Evolutionary conservation across 1,139 yeast genomes (phyloP).

Genomic region (Yamadazyma atlantica): DNA sequence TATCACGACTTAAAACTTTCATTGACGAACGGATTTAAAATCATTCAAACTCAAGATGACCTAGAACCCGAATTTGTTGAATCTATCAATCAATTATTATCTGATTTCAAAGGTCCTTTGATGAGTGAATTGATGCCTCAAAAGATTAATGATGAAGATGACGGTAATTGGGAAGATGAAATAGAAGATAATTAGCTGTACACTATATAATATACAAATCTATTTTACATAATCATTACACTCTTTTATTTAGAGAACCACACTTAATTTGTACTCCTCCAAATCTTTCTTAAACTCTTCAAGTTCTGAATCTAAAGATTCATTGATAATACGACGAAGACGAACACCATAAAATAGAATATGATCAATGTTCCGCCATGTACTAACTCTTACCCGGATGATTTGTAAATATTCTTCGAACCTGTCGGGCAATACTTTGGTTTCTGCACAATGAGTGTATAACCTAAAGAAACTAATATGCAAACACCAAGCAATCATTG

Average conservation of each 20-base stretch:
- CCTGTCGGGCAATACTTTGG: neutral
- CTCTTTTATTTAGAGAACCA: neutral
- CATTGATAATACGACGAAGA: neutral
- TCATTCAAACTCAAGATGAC: constrained; percentile 41
- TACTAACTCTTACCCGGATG: neutral
- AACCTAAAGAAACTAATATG: neutral
- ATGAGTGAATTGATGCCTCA: constrained; percentile 48
- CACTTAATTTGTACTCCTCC: neutral
- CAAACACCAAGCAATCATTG: constrained; percentile 24
- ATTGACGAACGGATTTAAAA: constrained; percentile 55
- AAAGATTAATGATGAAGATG: constrained; percentile 40
- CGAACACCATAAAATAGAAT: neutral
- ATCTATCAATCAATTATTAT: constrained; percentile 50
- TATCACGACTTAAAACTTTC: constrained; percentile 50
- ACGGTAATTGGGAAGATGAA: constrained; percentile 45
- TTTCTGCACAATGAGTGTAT: neutral
- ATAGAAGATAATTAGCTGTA: constrained; percentile 27
- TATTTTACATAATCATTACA: too few relatives aligned
- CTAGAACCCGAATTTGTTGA: constrained; percentile 55
- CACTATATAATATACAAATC: constrained; percentile 7
- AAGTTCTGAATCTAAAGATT: neutral
- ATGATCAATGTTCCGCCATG: neutral
- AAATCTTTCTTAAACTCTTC: neutral
- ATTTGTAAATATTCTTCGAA: neutral
- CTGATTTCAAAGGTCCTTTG: constrained; percentile 59